These are phyloP conservation scores for Paspalum notatum DNA, from an alignment of 176 grass and related monocot genomes.

Conservation along the genomic window DNA sequence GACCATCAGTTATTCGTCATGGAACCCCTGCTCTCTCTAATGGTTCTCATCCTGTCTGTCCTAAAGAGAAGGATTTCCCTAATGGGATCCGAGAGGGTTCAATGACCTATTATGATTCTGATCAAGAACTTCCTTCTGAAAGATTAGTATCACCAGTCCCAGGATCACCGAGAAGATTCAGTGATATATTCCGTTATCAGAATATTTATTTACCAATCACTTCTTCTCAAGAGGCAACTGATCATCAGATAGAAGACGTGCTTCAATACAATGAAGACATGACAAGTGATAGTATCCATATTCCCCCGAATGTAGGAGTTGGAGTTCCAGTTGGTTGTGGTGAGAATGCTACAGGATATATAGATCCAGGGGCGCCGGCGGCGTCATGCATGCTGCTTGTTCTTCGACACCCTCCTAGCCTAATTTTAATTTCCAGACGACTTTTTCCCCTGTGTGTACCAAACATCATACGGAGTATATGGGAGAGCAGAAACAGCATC, in stretches of 20 bases:
- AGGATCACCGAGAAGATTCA: slow-evolving; percentile 38
- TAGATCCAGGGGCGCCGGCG: too few relatives aligned
- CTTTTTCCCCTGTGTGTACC: too few relatives aligned
- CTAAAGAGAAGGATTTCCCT: too few relatives aligned
- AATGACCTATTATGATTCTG: slow-evolving; percentile 31
- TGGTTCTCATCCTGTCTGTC: slow-evolving; percentile 14
- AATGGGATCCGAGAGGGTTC: too few relatives aligned
- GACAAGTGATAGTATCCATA: not conserved
- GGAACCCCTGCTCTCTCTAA: slow-evolving; percentile 21
- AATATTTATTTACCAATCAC: slow-evolving; percentile 61
- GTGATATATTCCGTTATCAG: slow-evolving; percentile 35
- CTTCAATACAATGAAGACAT: slow-evolving; percentile 37
- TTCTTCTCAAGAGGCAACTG: slow-evolving; percentile 50
- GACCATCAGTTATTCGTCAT: not conserved
- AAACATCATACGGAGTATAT: too few relatives aligned
- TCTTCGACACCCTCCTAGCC: too few relatives aligned
- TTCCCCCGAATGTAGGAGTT: not conserved
- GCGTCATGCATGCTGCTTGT: too few relatives aligned
- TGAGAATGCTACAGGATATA: too few relatives aligned
- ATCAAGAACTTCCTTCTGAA: slow-evolving; percentile 30
- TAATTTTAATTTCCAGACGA: too few relatives aligned
- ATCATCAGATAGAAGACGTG: slow-evolving; percentile 45
- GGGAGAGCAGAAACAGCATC: too few relatives aligned
- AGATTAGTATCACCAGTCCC: slow-evolving; percentile 21
- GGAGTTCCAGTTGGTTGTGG: slow-evolving; percentile 14